These are phyloP conservation scores for Phylloporus rhodoxanthus DNA, from an alignment of 768 basidiomycete genomes.

Conservation along the genomic window DNA sequence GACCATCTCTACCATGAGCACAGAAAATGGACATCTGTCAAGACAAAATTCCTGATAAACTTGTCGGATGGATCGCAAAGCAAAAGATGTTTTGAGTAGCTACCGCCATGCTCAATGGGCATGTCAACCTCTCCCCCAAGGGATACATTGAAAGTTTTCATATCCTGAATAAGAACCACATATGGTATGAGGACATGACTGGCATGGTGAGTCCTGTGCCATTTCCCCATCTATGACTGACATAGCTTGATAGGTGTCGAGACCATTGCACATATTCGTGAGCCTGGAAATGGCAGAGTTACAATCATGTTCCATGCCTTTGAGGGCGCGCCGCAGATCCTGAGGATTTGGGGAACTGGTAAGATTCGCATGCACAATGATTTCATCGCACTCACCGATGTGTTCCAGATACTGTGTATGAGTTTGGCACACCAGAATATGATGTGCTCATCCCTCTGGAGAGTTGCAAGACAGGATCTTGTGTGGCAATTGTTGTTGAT, in stretches of 20 bases:
- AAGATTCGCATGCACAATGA: background rate
- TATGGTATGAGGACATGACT: conserved; percentile 73
- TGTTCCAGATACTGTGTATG: conserved; percentile 47
- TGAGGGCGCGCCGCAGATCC: conserved; percentile 52
- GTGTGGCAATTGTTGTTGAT: conserved; percentile 55
- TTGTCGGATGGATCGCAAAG: conserved; percentile 50
- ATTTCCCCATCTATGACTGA: background rate
- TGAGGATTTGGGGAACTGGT: conserved; percentile 59
- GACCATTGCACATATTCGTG: conserved; percentile 56
- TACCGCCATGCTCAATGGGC: conserved; percentile 58
- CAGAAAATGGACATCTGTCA: conserved; percentile 50
- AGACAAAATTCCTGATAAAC: conserved; percentile 48
- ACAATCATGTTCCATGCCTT: conserved; percentile 60
- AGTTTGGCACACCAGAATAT: conserved; percentile 60
- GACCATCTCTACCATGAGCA: too few species aligned
- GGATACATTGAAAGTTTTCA: conserved; percentile 57
- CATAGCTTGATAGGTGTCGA: conserved; percentile 39
- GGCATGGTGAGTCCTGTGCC: conserved; percentile 46
- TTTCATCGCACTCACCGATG: background rate
- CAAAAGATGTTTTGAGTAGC: conserved; percentile 74
- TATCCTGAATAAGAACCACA: conserved; percentile 43
- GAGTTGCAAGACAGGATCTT: conserved; percentile 49
- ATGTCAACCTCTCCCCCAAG: conserved; percentile 67
- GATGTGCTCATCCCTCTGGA: conserved; percentile 43
- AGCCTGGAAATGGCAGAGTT: conserved; percentile 50